These are phyloP conservation scores for Picea glauca DNA, from an alignment of 75 land plant species.

Conservation along the genomic window DNA sequence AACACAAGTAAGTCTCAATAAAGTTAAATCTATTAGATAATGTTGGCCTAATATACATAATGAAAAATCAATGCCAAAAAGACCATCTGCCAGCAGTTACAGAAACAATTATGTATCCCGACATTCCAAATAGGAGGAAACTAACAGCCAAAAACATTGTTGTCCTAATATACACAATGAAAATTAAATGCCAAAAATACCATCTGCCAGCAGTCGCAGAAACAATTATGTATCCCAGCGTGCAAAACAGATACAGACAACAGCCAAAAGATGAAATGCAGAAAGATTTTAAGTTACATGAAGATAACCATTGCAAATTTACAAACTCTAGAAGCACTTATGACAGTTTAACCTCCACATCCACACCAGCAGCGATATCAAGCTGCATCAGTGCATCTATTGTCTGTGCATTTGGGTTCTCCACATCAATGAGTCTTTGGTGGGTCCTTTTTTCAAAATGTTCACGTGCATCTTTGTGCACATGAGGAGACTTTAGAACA, in stretches of 20 bases:
- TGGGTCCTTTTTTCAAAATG: constrained; percentile 97
- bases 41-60: background rate
- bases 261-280: background rate
- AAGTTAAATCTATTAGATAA: background rate
- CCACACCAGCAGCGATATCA: constrained; percentile 90
- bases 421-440: constrained; percentile 81
- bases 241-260: background rate
- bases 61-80: background rate
- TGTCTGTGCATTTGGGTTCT: constrained; percentile 85
- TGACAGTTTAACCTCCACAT: constrained; percentile 82
- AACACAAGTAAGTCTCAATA: background rate
- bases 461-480: constrained; percentile 75
- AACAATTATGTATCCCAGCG: background rate
- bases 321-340: background rate
- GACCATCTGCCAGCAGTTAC: background rate
- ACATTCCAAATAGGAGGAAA: background rate
- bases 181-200: background rate
- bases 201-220: background rate
- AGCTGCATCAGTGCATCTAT: constrained; percentile 95
- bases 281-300: background rate
- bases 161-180: constrained; percentile 1
- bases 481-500: constrained; percentile 95
- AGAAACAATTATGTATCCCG: background rate
- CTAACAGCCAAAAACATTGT: background rate
- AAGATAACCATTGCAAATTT: background rate